These are phyloP conservation scores for Bromus sterilis DNA, from an alignment of 176 grass and related monocot genomes.

Conservation along the genomic window DNA sequence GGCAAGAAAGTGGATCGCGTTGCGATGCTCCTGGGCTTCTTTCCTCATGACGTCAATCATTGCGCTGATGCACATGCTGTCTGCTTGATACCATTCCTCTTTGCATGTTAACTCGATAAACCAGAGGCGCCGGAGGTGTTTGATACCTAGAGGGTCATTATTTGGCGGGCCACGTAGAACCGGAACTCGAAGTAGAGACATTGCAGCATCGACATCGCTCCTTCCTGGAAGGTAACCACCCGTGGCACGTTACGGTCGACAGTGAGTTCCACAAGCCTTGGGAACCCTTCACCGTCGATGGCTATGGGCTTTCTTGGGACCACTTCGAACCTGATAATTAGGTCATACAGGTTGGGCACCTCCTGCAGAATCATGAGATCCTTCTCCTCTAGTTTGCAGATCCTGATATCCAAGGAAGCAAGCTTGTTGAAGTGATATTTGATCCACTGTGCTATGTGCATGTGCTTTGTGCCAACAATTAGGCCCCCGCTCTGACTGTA, in stretches of 20 bases:
- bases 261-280: too few relatives aligned
- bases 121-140: not conserved
- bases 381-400: not conserved
- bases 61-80: not conserved
- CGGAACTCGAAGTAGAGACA: not conserved
- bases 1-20: too few relatives aligned
- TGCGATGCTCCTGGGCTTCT: not conserved
- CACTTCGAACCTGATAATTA: not conserved
- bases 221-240: not conserved
- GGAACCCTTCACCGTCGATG: not conserved
- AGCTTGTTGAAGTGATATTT: not conserved
- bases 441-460: not conserved
- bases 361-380: not conserved
- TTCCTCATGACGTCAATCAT: not conserved
- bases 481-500: not conserved
- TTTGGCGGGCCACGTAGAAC: not conserved
- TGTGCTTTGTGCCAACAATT: not conserved
- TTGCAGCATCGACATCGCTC: not conserved
- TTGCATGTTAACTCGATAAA: not conserved
- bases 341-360: not conserved
- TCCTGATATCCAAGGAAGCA: not conserved
- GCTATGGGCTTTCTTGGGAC: not conserved
- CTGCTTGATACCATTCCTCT: not conserved
- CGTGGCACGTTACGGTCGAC: not conserved
- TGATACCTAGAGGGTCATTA: not conserved